Percentiles rank a stretch among this genome's conserved stretches.
Evolutionary conservation across 2,329 filamentous ascomycete species (phyloP).

Genomic region (Pyrenochaeta sp.): DNA sequence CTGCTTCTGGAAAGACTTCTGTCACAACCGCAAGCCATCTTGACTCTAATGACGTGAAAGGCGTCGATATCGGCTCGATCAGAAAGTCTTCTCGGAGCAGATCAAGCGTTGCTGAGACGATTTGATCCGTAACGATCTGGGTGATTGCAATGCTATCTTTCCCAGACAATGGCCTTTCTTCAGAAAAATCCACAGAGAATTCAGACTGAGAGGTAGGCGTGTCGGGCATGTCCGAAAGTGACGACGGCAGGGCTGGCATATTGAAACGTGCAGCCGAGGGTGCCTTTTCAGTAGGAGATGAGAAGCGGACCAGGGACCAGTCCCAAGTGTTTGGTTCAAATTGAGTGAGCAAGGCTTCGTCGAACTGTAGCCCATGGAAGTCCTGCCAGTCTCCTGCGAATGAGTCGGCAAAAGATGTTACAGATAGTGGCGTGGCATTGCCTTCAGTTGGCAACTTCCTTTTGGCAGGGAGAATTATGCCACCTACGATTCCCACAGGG

Average conservation of each 20-base stretch:
- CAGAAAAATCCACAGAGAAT: conserved; percentile 26
- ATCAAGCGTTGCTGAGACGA: conserved; percentile 60
- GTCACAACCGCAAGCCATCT: conserved; percentile 34
- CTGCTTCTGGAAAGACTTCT: conserved; percentile 38
- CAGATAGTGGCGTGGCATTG: conserved; percentile 45
- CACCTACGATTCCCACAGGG: conserved; percentile 24
- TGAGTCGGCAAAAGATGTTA: conserved; percentile 45
- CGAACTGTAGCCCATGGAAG: conserved; percentile 33
- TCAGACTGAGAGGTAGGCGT: conserved; percentile 46
- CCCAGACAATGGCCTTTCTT: conserved; percentile 51
- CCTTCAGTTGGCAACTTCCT: conserved; percentile 46
- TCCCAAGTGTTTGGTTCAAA: conserved; percentile 47
- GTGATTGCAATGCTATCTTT: conserved; percentile 71
- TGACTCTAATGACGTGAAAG: conserved; percentile 26
- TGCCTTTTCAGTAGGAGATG: conserved; percentile 32
- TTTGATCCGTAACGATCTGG: conserved; percentile 75
- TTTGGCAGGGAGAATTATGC: conserved; percentile 32
- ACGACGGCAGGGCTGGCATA: conserved; percentile 37
- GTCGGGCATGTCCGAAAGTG: conserved; percentile 33
- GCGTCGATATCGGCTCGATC: neutral
- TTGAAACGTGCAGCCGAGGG: conserved; percentile 29
- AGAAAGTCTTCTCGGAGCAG: conserved; percentile 32
- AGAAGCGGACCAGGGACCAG: conserved; percentile 45
- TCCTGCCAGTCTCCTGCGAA: conserved; percentile 38
- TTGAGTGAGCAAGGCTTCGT: conserved; percentile 31